Evolutionary conservation across 176 grass and related monocot species (phyloP).

Genomic region (Cymbopogon citratus): DNA sequence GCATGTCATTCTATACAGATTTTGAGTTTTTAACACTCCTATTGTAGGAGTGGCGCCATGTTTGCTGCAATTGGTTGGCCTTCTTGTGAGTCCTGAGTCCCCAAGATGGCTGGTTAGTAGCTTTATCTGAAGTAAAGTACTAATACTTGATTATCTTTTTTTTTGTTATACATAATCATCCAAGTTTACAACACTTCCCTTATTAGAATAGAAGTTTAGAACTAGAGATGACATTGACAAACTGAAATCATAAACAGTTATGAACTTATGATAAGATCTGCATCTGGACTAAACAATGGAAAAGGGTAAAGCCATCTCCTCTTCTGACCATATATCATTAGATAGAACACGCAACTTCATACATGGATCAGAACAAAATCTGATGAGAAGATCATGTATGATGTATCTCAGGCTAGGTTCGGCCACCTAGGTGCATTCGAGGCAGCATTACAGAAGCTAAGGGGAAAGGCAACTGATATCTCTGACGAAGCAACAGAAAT

Average conservation of each 20-base stretch:
- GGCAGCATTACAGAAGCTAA: constrained; percentile 51
- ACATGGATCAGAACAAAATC: not conserved
- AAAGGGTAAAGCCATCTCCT: not conserved
- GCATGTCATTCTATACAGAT: not conserved
- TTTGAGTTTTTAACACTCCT: constrained; percentile 1
- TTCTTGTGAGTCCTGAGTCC: constrained; percentile 74
- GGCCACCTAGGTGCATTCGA: constrained; percentile 33
- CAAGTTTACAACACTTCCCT: not conserved
- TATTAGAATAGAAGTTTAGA: not conserved
- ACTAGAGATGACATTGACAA: not conserved
- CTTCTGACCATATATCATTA: not conserved
- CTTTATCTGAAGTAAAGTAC: not conserved
- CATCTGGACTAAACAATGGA: not conserved
- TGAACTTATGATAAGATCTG: not conserved
- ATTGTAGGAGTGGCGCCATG: constrained; percentile 60
- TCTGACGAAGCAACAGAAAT: constrained; percentile 65
- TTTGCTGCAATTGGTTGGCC: constrained; percentile 57
- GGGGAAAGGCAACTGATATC: constrained; percentile 49
- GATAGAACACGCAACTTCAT: not conserved
- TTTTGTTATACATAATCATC: not conserved
- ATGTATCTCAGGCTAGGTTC: constrained; percentile 43
- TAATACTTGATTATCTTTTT: not conserved
- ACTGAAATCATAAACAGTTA: not conserved
- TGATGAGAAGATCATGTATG: not conserved
- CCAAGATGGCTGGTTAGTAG: constrained; percentile 76